phyloP scores from a whole-genome alignment of 208 protist genomes.

The Trypanosomatidae sp. region DNA sequence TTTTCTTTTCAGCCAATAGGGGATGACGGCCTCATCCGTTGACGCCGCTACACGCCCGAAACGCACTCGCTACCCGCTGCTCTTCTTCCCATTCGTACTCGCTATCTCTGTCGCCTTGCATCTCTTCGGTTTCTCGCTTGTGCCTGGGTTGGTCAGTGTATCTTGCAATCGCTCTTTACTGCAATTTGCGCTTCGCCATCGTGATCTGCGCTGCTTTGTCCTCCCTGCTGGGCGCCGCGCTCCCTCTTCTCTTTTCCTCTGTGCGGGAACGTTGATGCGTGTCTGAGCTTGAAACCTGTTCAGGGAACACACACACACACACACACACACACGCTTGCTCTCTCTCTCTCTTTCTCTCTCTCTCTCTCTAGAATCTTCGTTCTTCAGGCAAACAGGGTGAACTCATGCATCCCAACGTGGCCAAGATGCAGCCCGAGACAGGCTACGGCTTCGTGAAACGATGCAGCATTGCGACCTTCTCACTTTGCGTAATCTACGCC shows the following conservation, averaged over 20 bases:
- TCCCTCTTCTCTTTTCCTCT: neutral
- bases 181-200: neutral
- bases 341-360: neutral
- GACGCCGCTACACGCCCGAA: neutral
- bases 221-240: neutral
- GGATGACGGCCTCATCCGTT: neutral
- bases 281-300: neutral
- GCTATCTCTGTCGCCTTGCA: neutral
- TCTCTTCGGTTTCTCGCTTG: neutral
- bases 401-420: conserved; percentile 30
- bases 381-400: neutral
- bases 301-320: neutral
- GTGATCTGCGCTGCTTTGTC: neutral
- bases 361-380: neutral
- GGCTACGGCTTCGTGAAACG: conserved; percentile 24
- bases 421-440: conserved; percentile 28
- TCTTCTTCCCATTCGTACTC: neutral
- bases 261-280: neutral
- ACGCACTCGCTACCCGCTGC: neutral
- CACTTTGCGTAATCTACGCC: conserved; percentile 35
- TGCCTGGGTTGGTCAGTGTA: neutral
- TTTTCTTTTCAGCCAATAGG: neutral
- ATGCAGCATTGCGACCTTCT: conserved; percentile 13
- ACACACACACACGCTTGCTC: neutral
- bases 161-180: neutral